Evolutionary conservation across 495 filamentous ascomycete species (phyloP).

Genomic region (Daldinia grandis): DNA sequence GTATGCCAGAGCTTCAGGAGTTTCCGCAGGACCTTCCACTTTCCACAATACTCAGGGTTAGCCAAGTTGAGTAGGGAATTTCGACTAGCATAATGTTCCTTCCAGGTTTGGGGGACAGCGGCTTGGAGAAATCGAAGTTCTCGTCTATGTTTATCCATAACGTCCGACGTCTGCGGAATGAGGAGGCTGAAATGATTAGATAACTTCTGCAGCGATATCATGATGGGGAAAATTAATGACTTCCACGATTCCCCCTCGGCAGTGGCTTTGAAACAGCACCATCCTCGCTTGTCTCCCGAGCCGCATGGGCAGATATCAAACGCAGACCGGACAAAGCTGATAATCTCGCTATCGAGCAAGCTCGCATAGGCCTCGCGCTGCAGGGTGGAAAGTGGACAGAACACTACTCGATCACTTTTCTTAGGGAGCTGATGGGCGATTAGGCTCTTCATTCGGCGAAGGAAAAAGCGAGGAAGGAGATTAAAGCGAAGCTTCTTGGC

Average conservation of each 20-base stretch:
- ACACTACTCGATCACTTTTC: slow-evolving; percentile 93
- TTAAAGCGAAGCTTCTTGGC: slow-evolving; percentile 88
- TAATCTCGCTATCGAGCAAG: slow-evolving; percentile 74
- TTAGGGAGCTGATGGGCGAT: slow-evolving; percentile 96
- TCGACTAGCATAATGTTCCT: slow-evolving; percentile 73
- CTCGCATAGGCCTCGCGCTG: slow-evolving; percentile 88
- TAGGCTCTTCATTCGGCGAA: slow-evolving; percentile 90
- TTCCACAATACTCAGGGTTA: slow-evolving; percentile 93
- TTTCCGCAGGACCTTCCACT: slow-evolving; percentile 92
- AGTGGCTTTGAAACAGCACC: slow-evolving; percentile 76
- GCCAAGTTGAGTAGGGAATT: slow-evolving; percentile 84
- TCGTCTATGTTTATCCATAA: slow-evolving; percentile 78
- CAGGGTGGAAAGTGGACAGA: slow-evolving; percentile 86
- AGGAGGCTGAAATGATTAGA: slow-evolving; percentile 92
- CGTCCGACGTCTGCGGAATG: slow-evolving; percentile 74
- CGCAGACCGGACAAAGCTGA: slow-evolving; percentile 72
- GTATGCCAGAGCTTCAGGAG: slow-evolving; percentile 88
- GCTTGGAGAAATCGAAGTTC: slow-evolving; percentile 80
- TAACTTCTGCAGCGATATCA: slow-evolving; percentile 82
- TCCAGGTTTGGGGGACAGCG: slow-evolving; percentile 79
- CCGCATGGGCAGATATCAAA: slow-evolving; percentile 75
- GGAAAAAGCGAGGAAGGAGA: slow-evolving; percentile 89
- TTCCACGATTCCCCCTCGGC: slow-evolving; percentile 74
- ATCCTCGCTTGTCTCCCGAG: slow-evolving; percentile 75
- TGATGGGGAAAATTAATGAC: slow-evolving; percentile 83